These are phyloP conservation scores for Sicyos baderoa DNA, from an alignment of 306 rosid species.

Conservation along the genomic window DNA sequence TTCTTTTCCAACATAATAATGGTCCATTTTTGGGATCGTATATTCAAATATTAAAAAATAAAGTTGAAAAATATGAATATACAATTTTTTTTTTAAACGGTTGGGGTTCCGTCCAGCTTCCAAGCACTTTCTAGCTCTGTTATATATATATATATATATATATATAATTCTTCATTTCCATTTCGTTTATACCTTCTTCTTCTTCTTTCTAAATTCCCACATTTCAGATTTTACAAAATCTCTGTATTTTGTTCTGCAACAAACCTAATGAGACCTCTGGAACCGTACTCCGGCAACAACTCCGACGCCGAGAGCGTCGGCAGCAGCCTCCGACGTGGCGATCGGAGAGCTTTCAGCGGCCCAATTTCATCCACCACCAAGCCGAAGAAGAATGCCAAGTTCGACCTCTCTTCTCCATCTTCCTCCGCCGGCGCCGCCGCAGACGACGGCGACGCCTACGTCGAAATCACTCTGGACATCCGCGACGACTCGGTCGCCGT, in stretches of 20 bases:
- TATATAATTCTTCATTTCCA: background rate
- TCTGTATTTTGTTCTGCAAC: background rate
- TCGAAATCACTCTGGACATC: conserved; percentile 51
- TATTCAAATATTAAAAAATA: no score
- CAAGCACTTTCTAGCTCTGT: background rate
- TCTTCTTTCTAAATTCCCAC: background rate
- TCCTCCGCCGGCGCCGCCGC: background rate
- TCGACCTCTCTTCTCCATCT: conserved; percentile 20
- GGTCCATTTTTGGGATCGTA: no score
- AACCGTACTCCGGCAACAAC: background rate
- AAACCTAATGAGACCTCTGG: conserved; percentile 1
- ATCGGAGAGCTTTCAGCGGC: conserved; percentile 31
- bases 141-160: background rate
- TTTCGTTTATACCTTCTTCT: no score
- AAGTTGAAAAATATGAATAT: background rate
- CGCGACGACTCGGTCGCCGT: conserved; percentile 47
- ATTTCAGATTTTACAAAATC: background rate
- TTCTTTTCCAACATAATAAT: no score
- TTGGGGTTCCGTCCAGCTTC: background rate
- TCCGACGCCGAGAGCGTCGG: conserved; percentile 4
- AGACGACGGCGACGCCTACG: conserved; percentile 28
- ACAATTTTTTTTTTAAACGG: background rate
- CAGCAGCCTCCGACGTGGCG: background rate
- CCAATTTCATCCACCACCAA: conserved; percentile 23
- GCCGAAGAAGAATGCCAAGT: conserved; percentile 14